These are phyloP conservation scores for Blastocystis sp. DNA, from an alignment of 352 stramenopile genomes.

Conservation along the genomic window DNA sequence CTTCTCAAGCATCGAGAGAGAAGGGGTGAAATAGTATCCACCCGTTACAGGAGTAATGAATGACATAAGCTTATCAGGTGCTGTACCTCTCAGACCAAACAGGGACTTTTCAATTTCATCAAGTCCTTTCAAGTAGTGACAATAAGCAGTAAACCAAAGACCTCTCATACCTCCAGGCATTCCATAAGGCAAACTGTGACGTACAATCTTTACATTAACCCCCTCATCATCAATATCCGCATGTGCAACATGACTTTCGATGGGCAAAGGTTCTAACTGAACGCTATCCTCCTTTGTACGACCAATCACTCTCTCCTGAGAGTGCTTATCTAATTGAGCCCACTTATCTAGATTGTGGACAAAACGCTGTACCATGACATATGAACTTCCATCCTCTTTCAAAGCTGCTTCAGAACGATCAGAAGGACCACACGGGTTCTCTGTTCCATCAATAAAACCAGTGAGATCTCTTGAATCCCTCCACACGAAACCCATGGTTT, in stretches of 20 bases:
- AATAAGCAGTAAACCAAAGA: slow-evolving; percentile 64
- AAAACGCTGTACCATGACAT: slow-evolving; percentile 52
- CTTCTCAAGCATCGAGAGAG: slow-evolving; percentile 2
- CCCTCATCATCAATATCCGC: slow-evolving; percentile 48
- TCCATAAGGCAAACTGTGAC: slow-evolving; percentile 49
- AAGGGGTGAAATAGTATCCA: slow-evolving; percentile 63
- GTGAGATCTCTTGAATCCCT: slow-evolving; percentile 56
- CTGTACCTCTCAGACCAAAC: slow-evolving; percentile 32
- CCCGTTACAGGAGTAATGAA: slow-evolving; percentile 67
- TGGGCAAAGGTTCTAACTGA: slow-evolving; percentile 41
- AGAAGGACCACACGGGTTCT: slow-evolving; percentile 11
- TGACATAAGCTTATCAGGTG: slow-evolving; percentile 7
- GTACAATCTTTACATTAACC: slow-evolving; percentile 55
- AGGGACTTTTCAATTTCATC: slow-evolving; percentile 57
- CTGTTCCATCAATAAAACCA: slow-evolving; percentile 61
- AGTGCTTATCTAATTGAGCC: slow-evolving; percentile 13
- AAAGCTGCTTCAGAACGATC: slow-evolving; percentile 38
- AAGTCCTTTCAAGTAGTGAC: slow-evolving; percentile 7
- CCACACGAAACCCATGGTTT: slow-evolving; percentile 52
- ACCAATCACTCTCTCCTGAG: slow-evolving; percentile 56
- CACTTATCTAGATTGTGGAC: slow-evolving; percentile 52
- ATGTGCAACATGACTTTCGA: slow-evolving; percentile 35
- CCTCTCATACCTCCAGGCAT: neutral
- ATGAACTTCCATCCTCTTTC: slow-evolving; percentile 16
- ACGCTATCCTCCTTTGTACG: slow-evolving; percentile 47